Base-by-base conservation (phyloP, 2,329 filamentous ascomycete genomes). In the Alternaria postmessia region DNA sequence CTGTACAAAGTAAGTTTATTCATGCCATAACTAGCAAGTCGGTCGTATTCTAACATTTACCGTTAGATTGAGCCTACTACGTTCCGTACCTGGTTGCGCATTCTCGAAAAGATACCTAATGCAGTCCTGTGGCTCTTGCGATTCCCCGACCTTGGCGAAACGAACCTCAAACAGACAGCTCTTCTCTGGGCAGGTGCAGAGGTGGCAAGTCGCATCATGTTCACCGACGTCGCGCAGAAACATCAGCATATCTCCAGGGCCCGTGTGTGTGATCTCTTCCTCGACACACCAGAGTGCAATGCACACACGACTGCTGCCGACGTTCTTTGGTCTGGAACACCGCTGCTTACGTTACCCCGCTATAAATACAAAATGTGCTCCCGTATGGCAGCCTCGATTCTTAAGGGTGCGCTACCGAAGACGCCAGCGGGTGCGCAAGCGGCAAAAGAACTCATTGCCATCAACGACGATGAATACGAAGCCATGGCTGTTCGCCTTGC, bases 281-380 rank as follows among this genome's bases (percentile, higher is more conserved):
- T 99, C 14, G 95, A 99, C 79, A 99, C 95, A 0, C 94, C 95
- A 1, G 95, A 99, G 79, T 99, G 95, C 80, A 99, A 99, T 74
- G 95, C 94, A 1, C 95, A 99, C 78, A 99, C 95, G 1, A 99
- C 95, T 1, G 95, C 95, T 2, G 96, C 95, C 12, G 95, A 99
- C 73, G 91, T 98, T 1, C 84, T 99, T 7, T 99, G 95, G 95
- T 96, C 92, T 53, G 96, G 94, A 69, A 98, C 95, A 0, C 95
- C 95, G 5, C 82, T 99, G 22, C 84, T 99, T 28, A 99, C 95
- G 0, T 84, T 95, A 30, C 94, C 95, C 11, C 88, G 95, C 36
- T 97, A 98, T 78, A 87, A 91, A 51, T 97, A 97, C 81, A 99
- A 99, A 80, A 99, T 99, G 95, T 99, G 95, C 79, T 96, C 93